phyloP scores from a whole-genome alignment of 306 rosid genomes.

The Trifolium dubium region DNA sequence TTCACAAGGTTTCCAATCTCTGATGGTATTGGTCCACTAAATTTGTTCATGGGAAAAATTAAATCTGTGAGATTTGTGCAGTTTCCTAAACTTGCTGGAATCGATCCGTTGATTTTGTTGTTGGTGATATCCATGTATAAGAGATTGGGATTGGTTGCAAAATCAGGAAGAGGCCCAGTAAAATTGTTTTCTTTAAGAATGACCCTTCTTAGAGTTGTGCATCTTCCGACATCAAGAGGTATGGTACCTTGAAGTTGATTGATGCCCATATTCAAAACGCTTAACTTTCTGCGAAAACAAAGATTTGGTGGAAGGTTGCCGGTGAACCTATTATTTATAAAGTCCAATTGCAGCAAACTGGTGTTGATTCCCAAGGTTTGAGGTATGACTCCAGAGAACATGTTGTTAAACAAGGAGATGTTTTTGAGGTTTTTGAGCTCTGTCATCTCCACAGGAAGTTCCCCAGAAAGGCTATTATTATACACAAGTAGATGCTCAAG shows the following conservation, averaged over 20 bases:
- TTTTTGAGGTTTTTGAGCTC: conserved; percentile 68
- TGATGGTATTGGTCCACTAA: conserved; percentile 61
- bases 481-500: conserved; percentile 65
- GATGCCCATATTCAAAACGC: conserved; percentile 52
- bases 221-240: conserved; percentile 69
- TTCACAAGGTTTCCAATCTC: conserved; percentile 67
- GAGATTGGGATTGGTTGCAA: conserved; percentile 48
- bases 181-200: conserved; percentile 58
- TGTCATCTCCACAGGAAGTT: conserved; percentile 70
- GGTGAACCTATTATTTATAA: conserved; percentile 61
- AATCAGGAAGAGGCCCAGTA: conserved; percentile 68
- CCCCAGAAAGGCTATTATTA: conserved; percentile 71
- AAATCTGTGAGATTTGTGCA: conserved; percentile 59
- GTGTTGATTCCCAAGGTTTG: conserved; percentile 72
- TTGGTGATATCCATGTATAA: conserved; percentile 54
- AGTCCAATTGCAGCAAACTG: conserved; percentile 65
- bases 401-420: conserved; percentile 67
- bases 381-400: conserved; percentile 79
- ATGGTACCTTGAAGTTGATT: conserved; percentile 73
- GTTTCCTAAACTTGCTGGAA: conserved; percentile 73
- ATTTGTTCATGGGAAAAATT: conserved; percentile 56
- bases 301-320: conserved; percentile 79
- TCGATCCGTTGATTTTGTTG: conserved; percentile 58
- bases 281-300: conserved; percentile 66
- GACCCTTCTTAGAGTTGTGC: conserved; percentile 69